Conservation (phyloP, 805 yeast species). For the Metschnikowia reukaufii region DNA sequence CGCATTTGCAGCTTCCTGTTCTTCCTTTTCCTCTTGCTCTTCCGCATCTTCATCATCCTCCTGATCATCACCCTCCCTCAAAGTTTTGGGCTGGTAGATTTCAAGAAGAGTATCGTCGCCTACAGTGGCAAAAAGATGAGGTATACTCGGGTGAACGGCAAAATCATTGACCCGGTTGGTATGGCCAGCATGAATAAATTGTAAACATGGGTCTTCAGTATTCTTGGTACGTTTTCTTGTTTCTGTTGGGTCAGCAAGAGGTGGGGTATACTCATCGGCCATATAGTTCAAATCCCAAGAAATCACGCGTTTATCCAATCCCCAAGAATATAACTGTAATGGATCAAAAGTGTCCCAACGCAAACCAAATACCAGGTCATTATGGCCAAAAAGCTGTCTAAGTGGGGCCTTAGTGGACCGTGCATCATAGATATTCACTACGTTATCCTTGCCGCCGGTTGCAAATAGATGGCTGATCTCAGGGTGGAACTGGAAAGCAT, state of each 20-base stretch:
- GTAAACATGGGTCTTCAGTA: conserved; percentile 72
- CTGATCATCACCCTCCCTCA: conserved; percentile 18
- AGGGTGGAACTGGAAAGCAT: conserved; percentile 68
- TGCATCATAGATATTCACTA: conserved; percentile 74
- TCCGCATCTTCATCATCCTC: conserved; percentile 23
- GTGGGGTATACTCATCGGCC: conserved; percentile 50
- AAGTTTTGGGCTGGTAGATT: conserved; percentile 67
- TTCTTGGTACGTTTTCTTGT: conserved; percentile 51
- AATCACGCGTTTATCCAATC: conserved; percentile 66
- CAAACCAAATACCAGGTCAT: conserved; percentile 39
- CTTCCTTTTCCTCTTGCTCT: conserved; percentile 7
- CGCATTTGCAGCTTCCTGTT: conserved; percentile 4
- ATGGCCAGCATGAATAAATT: conserved; percentile 87
- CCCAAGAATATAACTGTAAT: conserved; percentile 54
- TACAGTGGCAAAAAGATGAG: conserved; percentile 60
- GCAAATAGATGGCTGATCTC: conserved; percentile 54
- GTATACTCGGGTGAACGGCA: conserved; percentile 62
- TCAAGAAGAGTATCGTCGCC: conserved; percentile 77
- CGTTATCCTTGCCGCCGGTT: conserved; percentile 76
- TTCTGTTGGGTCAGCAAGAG: conserved; percentile 27
- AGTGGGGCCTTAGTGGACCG: conserved; percentile 60
- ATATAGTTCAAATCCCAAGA: conserved; percentile 71
- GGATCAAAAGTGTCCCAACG: conserved; percentile 52
- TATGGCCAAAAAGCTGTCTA: conserved; percentile 68
- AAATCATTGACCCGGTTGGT: conserved; percentile 66